Evolutionary conservation across 179 eudicot genomes (phyloP).

Genomic region (Gypsophila paniculata): DNA sequence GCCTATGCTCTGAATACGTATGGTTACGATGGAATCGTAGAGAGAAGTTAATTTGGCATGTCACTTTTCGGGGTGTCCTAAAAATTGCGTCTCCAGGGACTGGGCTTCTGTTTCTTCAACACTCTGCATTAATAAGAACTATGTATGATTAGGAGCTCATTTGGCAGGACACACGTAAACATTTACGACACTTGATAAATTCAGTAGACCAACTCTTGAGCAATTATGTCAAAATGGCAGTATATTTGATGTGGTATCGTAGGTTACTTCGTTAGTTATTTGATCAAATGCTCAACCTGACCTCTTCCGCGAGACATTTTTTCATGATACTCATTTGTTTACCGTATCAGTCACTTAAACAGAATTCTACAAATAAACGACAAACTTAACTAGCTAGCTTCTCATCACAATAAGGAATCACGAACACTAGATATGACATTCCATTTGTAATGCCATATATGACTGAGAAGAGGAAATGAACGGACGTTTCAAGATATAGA

Average conservation of each 20-base stretch:
- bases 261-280: background rate
- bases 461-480: too few species aligned
- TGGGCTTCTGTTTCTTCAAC: background rate
- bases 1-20: background rate
- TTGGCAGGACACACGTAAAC: background rate
- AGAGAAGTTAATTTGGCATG: background rate
- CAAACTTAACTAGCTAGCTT: too few species aligned
- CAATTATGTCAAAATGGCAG: background rate
- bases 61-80: background rate
- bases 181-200: background rate
- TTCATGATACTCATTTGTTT: too few species aligned
- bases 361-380: too few species aligned
- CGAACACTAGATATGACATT: too few species aligned
- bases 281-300: background rate
- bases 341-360: too few species aligned
- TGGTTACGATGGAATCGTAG: background rate
- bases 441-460: too few species aligned
- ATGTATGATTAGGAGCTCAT: conserved; percentile 7
- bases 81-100: conserved; percentile 9
- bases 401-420: too few species aligned
- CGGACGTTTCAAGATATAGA: too few species aligned
- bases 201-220: background rate
- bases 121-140: background rate
- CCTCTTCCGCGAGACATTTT: too few species aligned
- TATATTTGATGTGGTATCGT: background rate